phyloP scores from a whole-genome alignment of 1,139 yeast genomes.

The Geotrichum restrictum region DNA sequence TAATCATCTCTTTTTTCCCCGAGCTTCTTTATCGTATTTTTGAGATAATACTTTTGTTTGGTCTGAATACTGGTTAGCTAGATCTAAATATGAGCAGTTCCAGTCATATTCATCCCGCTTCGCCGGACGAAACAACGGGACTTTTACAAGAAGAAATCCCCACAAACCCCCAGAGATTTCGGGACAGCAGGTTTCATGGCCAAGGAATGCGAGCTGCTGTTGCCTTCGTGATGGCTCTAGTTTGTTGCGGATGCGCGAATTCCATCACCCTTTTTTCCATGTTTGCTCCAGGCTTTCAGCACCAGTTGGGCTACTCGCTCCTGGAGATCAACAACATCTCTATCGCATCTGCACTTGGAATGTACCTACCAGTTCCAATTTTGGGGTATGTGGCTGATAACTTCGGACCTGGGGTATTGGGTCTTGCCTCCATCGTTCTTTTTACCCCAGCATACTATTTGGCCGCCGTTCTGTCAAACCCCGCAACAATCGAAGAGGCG shows the following conservation, averaged over 20 bases:
- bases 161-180: background rate
- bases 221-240: constrained; percentile 24
- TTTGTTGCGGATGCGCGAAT: constrained; percentile 66
- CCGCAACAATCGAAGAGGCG: background rate
- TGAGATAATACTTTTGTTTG: background rate
- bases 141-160: background rate
- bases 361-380: constrained; percentile 78
- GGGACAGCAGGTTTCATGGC: background rate
- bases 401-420: constrained; percentile 75
- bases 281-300: constrained; percentile 69
- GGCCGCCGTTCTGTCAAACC: constrained; percentile 39
- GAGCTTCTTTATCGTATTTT: background rate
- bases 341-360: constrained; percentile 70
- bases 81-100: background rate
- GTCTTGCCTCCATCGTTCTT: constrained; percentile 57
- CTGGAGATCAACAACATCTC: constrained; percentile 73
- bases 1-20: background rate
- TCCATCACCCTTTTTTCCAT: constrained; percentile 77
- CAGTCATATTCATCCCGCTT: background rate
- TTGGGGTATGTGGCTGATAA: constrained; percentile 80
- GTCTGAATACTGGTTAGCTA: background rate
- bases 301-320: constrained; percentile 55
- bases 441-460: constrained; percentile 69
- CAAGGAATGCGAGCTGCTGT: background rate
- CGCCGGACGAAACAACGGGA: constrained; percentile 2